phyloP scores from a whole-genome alignment of 257 asterid genomes.

The Cordia subcordata region DNA sequence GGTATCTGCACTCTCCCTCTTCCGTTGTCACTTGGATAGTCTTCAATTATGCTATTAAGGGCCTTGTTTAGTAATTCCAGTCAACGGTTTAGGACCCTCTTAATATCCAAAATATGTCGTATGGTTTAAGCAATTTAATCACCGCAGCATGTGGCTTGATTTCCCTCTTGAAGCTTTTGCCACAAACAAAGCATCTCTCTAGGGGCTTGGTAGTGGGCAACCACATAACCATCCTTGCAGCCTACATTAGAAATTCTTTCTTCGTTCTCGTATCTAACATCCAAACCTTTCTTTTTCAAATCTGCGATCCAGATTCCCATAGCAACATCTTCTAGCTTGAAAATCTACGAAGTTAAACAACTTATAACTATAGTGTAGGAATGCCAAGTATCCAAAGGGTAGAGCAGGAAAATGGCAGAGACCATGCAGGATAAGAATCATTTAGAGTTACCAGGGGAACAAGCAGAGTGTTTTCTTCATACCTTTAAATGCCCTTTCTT shows the following conservation, averaged over 20 bases:
- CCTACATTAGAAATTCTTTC: constrained; percentile 75
- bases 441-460: background rate
- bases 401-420: background rate
- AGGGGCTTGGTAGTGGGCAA: constrained; percentile 94
- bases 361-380: background rate
- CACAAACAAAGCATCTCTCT: constrained; percentile 87
- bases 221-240: constrained; percentile 72
- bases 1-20: too few relatives aligned
- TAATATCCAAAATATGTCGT: background rate
- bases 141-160: constrained; percentile 68
- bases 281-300: constrained; percentile 62
- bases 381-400: background rate
- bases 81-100: too few relatives aligned
- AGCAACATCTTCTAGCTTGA: constrained; percentile 94
- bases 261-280: constrained; percentile 67
- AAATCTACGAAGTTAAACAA: constrained; percentile 45
- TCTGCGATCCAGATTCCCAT: constrained; percentile 97
- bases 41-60: too few relatives aligned
- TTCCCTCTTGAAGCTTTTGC: constrained; percentile 82
- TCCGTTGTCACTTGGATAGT: too few relatives aligned
- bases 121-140: constrained; percentile 24
- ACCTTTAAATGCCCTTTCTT: constrained; percentile 69
- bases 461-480: background rate
- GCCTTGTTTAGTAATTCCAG: too few relatives aligned
- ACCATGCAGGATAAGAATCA: background rate